phyloP scores from a whole-genome alignment of 768 basidiomycete species.

The Suillus luteus region DNA sequence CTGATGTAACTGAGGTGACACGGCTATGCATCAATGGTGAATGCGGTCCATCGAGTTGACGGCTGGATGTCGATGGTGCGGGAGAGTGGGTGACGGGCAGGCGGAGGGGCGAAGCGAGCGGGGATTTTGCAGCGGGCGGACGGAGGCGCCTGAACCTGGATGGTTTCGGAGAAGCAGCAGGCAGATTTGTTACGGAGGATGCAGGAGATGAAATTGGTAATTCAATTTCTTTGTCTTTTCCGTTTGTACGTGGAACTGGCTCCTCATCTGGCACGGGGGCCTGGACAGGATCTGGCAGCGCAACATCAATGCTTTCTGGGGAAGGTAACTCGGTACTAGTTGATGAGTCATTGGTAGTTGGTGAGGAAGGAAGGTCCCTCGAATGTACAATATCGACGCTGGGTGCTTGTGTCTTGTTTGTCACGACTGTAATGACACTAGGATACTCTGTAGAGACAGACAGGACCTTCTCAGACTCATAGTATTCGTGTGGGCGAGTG shows the following conservation, averaged over 20 bases:
- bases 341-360: constrained; percentile 10
- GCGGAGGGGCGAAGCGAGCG: constrained; percentile 37
- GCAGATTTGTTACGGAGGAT: constrained; percentile 14
- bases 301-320: constrained; percentile 3
- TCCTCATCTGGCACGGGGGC: constrained; percentile 3
- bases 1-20: constrained; percentile 35
- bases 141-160: constrained; percentile 55
- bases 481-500: constrained; percentile 12
- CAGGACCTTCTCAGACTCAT: constrained; percentile 25
- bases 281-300: constrained; percentile 5
- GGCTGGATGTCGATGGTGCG: constrained; percentile 23
- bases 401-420: constrained; percentile 12
- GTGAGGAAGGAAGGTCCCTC: constrained; percentile 16
- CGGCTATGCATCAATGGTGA: constrained; percentile 30
- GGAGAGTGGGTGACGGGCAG: constrained; percentile 26
- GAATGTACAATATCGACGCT: constrained; percentile 13
- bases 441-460: constrained; percentile 15
- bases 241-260: constrained; percentile 13
- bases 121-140: constrained; percentile 22
- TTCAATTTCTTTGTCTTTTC: constrained; percentile 14
- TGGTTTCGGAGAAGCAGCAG: constrained; percentile 19
- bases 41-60: constrained; percentile 32
- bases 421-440: constrained; percentile 10
- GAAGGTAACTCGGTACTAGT: constrained; percentile 4
- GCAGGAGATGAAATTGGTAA: constrained; percentile 8